Evolutionary conservation across 352 stramenopile genomes (phyloP).

Genomic region (Phytopythium mirpurense): DNA sequence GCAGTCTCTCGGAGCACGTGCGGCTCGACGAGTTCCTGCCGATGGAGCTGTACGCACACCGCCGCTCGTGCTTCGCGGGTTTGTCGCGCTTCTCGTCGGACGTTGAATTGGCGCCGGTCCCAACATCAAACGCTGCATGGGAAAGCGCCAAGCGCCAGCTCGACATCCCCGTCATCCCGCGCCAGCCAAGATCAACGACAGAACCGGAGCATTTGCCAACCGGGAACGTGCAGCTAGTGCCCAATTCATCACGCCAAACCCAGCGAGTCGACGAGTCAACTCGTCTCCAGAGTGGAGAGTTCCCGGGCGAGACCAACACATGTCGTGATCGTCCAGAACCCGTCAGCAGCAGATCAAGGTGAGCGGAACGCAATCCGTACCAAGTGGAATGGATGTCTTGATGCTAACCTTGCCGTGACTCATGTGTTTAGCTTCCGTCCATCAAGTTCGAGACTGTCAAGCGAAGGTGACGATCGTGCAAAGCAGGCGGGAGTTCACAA

Average conservation of each 20-base stretch:
- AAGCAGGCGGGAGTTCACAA: not conserved
- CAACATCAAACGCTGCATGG: constrained; percentile 30
- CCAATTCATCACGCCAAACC: no score
- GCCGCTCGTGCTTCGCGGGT: constrained; percentile 45
- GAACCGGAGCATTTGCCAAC: not conserved
- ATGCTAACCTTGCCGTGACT: no score
- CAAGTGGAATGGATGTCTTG: not conserved
- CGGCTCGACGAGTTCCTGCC: constrained; percentile 14
- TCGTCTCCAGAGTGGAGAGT: not conserved
- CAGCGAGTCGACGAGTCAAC: not conserved
- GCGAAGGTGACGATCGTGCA: not conserved
- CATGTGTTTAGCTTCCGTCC: not conserved
- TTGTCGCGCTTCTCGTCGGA: constrained; percentile 46
- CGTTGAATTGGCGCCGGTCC: constrained; percentile 37
- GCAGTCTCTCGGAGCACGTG: constrained; percentile 21
- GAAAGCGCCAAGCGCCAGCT: constrained; percentile 26
- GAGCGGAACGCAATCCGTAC: not conserved
- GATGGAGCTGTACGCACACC: constrained; percentile 34
- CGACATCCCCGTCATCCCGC: constrained; percentile 17
- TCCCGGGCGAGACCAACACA: no score
- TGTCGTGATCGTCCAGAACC: not conserved
- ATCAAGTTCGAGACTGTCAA: not conserved
- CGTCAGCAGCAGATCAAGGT: not conserved
- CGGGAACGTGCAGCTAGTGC: no score
- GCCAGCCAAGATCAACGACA: not conserved